Conservation (phyloP, 2,329 filamentous ascomycete species). For the Trichoderma afroharzianum region DNA sequence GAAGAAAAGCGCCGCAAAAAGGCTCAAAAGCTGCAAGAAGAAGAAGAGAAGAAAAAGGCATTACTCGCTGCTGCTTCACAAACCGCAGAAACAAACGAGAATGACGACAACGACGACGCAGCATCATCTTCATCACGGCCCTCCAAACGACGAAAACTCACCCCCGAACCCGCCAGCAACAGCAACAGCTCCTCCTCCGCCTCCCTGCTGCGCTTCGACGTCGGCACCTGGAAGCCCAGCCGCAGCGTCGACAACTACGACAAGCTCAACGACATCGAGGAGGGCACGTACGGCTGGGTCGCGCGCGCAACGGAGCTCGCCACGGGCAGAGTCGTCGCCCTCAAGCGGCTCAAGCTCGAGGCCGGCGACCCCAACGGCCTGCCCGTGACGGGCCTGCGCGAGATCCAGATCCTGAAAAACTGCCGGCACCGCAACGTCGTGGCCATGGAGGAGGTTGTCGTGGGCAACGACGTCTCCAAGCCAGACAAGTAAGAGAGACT, state of each 20-base stretch:
- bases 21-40: conserved; percentile 60
- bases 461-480: conserved; percentile 58
- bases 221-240: conserved; percentile 63
- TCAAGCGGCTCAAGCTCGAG: conserved; percentile 93
- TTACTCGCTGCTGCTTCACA: conserved; percentile 4
- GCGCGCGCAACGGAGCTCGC: conserved; percentile 72
- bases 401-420: conserved; percentile 86
- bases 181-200: too few species aligned
- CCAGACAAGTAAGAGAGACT: conserved; percentile 47
- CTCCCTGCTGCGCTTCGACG: conserved; percentile 65
- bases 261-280: conserved; percentile 92
- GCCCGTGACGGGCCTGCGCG: conserved; percentile 85
- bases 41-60: conserved; percentile 31
- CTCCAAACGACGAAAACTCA: conserved; percentile 60
- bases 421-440: conserved; percentile 83
- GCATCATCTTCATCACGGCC: conserved; percentile 39
- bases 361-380: conserved; percentile 68
- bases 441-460: conserved; percentile 75
- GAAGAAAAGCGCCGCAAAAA: conserved; percentile 85
- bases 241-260: conserved; percentile 85
- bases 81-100: background rate
- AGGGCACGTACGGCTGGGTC: conserved; percentile 94
- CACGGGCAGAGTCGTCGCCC: conserved; percentile 77
- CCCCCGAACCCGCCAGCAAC: conserved; percentile 38
- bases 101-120: conserved; percentile 19